Percentiles rank a stretch among this genome's conserved stretches.
Evolutionary conservation across 2,329 filamentous ascomycete genomes (phyloP).

Genomic region (Emmonsiellopsis sp.): DNA sequence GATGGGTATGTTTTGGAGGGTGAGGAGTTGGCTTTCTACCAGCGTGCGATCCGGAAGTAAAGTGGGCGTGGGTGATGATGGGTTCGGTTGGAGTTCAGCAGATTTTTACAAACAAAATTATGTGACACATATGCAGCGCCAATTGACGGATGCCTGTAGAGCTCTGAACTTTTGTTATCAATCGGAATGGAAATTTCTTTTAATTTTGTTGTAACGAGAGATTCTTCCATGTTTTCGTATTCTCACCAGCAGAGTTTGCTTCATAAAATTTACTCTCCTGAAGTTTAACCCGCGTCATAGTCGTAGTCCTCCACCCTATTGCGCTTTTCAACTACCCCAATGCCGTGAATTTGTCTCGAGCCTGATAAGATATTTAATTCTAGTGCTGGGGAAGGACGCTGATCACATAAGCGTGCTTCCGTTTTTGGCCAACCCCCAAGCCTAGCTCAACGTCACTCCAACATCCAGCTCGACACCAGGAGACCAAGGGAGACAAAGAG

Average conservation of each 20-base stretch:
- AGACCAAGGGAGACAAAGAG: background rate
- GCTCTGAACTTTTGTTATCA: conserved; percentile 29
- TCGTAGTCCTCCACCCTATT: too few species aligned
- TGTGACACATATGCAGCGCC: conserved; percentile 18
- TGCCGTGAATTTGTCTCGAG: background rate
- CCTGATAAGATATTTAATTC: background rate
- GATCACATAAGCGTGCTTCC: background rate
- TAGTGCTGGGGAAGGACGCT: background rate
- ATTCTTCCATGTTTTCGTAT: background rate
- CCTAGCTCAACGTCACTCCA: background rate
- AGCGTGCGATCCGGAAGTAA: conserved; percentile 99
- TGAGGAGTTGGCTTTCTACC: conserved; percentile 99
- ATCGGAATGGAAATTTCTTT: conserved; percentile 24
- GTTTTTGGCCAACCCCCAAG: too few species aligned
- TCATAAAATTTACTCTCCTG: too few species aligned
- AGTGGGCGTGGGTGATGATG: conserved; percentile 18
- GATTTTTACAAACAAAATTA: conserved; percentile 23
- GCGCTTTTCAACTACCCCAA: too few species aligned
- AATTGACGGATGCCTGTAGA: conserved; percentile 29
- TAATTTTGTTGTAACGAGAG: conserved; percentile 1
- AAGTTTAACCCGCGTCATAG: too few species aligned
- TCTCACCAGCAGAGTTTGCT: background rate
- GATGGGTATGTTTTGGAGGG: conserved; percentile 99
- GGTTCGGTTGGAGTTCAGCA: conserved; percentile 28
- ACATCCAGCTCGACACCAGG: background rate